A percentile compares a stretch with the other conserved stretches of the same genome.
These are phyloP conservation scores for Cladophialophora immunda DNA, from an alignment of 2,329 filamentous ascomycete genomes.

Conservation along the genomic window DNA sequence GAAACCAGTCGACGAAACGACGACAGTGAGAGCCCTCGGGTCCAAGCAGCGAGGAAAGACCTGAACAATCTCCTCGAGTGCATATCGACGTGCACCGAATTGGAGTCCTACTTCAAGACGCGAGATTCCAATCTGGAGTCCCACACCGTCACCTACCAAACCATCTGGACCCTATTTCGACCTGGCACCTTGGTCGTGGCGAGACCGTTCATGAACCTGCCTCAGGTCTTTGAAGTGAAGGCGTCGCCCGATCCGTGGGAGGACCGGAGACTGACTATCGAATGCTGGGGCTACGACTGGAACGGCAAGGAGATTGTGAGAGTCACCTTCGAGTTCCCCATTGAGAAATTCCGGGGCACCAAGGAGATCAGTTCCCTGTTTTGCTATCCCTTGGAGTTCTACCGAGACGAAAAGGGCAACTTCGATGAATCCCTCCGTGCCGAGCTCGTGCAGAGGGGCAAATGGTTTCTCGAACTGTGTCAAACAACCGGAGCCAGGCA, in stretches of 20 bases:
- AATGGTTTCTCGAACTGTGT: background rate
- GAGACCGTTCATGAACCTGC: background rate
- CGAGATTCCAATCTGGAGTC: background rate
- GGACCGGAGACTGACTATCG: background rate
- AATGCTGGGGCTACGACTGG: constrained; percentile 1
- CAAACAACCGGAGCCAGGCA: background rate
- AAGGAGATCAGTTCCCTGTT: background rate
- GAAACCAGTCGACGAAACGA: background rate
- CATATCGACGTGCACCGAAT: background rate
- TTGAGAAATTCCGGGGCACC: background rate
- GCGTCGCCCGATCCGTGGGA: background rate
- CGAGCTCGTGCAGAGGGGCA: background rate
- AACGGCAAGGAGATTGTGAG: background rate
- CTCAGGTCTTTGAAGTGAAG: background rate
- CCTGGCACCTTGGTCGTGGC: background rate
- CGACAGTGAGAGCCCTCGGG: background rate
- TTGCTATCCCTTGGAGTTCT: background rate
- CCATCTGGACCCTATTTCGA: background rate
- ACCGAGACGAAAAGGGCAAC: background rate
- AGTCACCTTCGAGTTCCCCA: background rate
- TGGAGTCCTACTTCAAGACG: constrained; percentile 1
- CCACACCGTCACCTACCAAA: background rate
- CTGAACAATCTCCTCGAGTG: background rate
- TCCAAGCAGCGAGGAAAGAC: background rate
- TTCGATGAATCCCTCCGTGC: background rate